phyloP scores from a whole-genome alignment of 495 filamentous ascomycete genomes.

The Pseudotulostoma volvatum region DNA sequence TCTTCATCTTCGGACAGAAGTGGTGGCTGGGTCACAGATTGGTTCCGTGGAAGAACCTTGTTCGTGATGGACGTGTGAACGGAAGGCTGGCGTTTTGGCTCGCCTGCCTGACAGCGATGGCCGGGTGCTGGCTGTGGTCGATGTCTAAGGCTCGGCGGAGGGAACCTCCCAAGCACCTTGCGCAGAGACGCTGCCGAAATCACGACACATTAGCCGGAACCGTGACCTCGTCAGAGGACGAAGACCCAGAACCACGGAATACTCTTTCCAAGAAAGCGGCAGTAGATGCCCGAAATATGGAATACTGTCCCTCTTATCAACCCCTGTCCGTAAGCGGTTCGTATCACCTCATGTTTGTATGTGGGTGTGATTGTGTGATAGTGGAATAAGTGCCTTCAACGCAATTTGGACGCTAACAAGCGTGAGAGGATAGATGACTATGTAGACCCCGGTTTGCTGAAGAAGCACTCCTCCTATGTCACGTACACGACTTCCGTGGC shows the following conservation, averaged over 20 bases:
- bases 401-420: no score
- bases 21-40: no score
- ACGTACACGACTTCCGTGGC: slow-evolving; percentile 53
- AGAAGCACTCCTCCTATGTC: slow-evolving; percentile 54
- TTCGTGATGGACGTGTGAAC: no score
- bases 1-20: no score
- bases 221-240: slow-evolving; percentile 29
- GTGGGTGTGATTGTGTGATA: no score
- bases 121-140: slow-evolving; percentile 25
- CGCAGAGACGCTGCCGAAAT: slow-evolving; percentile 15
- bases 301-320: slow-evolving; percentile 1
- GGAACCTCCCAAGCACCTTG: slow-evolving; percentile 3
- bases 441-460: slow-evolving; percentile 60
- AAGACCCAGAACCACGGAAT: no score
- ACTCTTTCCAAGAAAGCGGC: background rate
- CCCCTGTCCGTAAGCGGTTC: slow-evolving; percentile 2
- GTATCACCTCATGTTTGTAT: no score
- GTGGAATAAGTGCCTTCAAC: no score
- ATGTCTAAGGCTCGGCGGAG: slow-evolving; percentile 16
- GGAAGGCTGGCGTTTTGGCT: slow-evolving; percentile 21
- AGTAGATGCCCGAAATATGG: background rate
- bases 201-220: slow-evolving; percentile 18
- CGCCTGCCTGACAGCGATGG: slow-evolving; percentile 24
- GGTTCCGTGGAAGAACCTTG: no score
- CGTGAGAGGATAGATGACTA: slow-evolving; percentile 6